Percentiles rank a stretch among this genome's conserved stretches.
Conservation (phyloP, 164 flowering plant genomes). For the Aristolochia californica region DNA sequence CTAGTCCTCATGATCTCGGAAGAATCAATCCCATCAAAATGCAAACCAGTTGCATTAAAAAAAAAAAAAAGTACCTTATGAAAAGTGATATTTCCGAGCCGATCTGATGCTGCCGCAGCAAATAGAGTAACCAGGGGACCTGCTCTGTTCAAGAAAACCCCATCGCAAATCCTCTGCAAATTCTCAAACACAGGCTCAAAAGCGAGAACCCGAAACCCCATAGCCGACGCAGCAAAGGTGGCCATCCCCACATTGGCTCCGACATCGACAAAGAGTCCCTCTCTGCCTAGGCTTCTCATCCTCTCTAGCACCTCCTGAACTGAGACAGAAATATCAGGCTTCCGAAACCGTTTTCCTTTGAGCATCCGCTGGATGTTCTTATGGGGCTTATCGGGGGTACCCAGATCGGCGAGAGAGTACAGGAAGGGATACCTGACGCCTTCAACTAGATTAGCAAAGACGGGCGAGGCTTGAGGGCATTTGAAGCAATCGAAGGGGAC, state of each 20-base stretch:
- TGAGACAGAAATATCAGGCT: slow-evolving; percentile 67
- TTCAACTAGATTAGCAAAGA: slow-evolving; percentile 82
- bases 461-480: slow-evolving; percentile 69
- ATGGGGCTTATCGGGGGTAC: slow-evolving; percentile 84
- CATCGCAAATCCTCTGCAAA: slow-evolving; percentile 95
- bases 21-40: neutral
- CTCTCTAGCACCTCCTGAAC: slow-evolving; percentile 49
- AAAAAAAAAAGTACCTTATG: slow-evolving; percentile 50
- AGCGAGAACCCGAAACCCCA: slow-evolving; percentile 83
- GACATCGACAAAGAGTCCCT: slow-evolving; percentile 70
- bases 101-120: slow-evolving; percentile 92
- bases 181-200: slow-evolving; percentile 98
- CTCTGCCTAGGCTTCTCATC: slow-evolving; percentile 24
- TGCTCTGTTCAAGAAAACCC: slow-evolving; percentile 73
- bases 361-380: slow-evolving; percentile 68
- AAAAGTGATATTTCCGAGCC: slow-evolving; percentile 69
- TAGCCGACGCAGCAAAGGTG: slow-evolving; percentile 82
- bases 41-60: neutral
- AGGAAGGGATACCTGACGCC: slow-evolving; percentile 69
- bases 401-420: slow-evolving; percentile 80
- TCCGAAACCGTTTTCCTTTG: slow-evolving; percentile 73
- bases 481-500: slow-evolving; percentile 67
- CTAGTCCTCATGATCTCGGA: too few relatives aligned
- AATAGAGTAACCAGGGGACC: slow-evolving; percentile 56
- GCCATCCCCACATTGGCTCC: slow-evolving; percentile 99